Evolutionary conservation across 768 basidiomycete species (phyloP).

Genomic region (Mycena amicta): DNA sequence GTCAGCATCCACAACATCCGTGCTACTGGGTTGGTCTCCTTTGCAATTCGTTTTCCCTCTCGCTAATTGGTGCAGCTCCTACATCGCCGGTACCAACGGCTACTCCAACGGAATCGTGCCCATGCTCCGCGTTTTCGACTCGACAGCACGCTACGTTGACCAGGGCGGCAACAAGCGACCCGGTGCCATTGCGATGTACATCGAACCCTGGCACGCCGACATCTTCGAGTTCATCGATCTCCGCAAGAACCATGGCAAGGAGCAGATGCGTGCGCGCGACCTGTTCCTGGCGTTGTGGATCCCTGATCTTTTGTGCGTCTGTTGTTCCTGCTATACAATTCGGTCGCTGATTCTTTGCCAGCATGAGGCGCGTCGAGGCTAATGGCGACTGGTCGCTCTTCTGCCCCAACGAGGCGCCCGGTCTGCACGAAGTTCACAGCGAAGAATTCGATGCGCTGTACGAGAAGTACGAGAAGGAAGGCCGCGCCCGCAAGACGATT

Average conservation of each 20-base stretch:
- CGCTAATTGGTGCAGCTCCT: slow-evolving; percentile 77
- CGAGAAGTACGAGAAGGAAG: slow-evolving; percentile 87
- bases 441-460: slow-evolving; percentile 88
- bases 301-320: slow-evolving; percentile 86
- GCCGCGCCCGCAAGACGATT: slow-evolving; percentile 79
- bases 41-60: neutral
- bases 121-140: slow-evolving; percentile 97
- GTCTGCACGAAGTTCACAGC: slow-evolving; percentile 84
- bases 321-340: neutral
- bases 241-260: slow-evolving; percentile 98
- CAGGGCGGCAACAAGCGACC: slow-evolving; percentile 99
- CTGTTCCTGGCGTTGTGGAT: slow-evolving; percentile 99
- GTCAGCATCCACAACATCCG: slow-evolving; percentile 95
- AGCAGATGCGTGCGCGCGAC: slow-evolving; percentile 94
- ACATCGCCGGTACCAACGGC: slow-evolving; percentile 98
- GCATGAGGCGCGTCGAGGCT: slow-evolving; percentile 95
- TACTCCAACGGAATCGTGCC: slow-evolving; percentile 99
- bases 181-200: slow-evolving; percentile 96
- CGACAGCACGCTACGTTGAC: slow-evolving; percentile 97
- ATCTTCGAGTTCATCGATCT: slow-evolving; percentile 97
- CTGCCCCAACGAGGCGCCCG: slow-evolving; percentile 96
- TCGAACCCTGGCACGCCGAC: slow-evolving; percentile 99
- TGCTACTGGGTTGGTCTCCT: slow-evolving; percentile 79
- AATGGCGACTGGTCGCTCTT: slow-evolving; percentile 94
- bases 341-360: slow-evolving; percentile 29